phyloP scores from a whole-genome alignment of 2,329 filamentous ascomycete genomes.

The Neopestalotiopsis rosae region DNA sequence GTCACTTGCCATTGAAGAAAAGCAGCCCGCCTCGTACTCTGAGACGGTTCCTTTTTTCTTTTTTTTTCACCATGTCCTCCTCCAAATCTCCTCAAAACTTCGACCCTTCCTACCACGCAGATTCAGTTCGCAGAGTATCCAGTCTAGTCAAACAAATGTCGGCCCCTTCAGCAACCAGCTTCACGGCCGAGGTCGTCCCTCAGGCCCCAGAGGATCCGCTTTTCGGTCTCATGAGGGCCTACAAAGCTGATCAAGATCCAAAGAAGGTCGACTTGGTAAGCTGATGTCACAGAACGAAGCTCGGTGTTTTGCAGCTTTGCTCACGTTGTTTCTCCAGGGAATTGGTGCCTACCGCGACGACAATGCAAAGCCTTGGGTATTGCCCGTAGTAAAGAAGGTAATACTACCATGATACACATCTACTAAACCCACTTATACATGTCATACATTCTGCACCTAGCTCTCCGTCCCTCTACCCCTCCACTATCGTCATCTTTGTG shows the following conservation, averaged over 20 bases:
- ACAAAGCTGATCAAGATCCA: slow-evolving; percentile 74
- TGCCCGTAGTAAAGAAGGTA: slow-evolving; percentile 97
- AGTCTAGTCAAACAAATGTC: slow-evolving; percentile 75
- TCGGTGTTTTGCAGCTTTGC: slow-evolving; percentile 16
- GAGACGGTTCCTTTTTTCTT: neutral
- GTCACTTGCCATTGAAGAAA: neutral
- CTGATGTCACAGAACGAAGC: slow-evolving; percentile 19
- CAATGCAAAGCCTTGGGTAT: slow-evolving; percentile 94
- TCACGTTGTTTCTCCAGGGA: slow-evolving; percentile 46
- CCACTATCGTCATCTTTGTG: neutral
- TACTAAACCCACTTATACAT: slow-evolving; percentile 18
- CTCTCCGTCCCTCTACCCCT: neutral
- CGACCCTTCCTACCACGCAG: slow-evolving; percentile 49
- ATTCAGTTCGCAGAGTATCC: slow-evolving; percentile 57
- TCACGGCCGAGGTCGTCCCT: slow-evolving; percentile 78
- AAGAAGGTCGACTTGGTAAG: slow-evolving; percentile 92
- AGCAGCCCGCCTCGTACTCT: neutral
- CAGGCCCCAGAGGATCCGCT: slow-evolving; percentile 94
- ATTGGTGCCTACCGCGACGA: slow-evolving; percentile 95
- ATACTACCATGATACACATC: slow-evolving; percentile 27
- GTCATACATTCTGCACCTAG: neutral
- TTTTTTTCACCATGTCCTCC: slow-evolving; percentile 38
- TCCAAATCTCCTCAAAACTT: slow-evolving; percentile 30
- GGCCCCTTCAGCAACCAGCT: slow-evolving; percentile 66
- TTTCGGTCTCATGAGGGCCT: slow-evolving; percentile 91